Evolutionary conservation across 2,329 filamentous ascomycete genomes (phyloP), one percentile per base, ranked within the genome.

Genomic region (Exophiala mesophila): DNA sequence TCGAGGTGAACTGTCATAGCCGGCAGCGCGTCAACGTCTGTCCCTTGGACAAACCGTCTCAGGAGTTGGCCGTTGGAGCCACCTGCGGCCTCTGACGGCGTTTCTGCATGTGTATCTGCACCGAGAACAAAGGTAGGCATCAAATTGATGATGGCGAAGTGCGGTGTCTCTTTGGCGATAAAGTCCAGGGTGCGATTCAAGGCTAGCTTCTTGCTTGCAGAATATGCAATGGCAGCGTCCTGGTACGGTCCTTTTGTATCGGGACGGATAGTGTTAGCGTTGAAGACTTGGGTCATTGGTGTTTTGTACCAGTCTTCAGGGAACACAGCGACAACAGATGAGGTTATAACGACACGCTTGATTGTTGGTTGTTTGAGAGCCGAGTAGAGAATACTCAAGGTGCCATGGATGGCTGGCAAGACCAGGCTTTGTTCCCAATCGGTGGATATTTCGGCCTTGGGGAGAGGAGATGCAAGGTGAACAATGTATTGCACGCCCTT

Each of bases 341-440:
- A 83, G 1, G 80, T 84, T 51, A 85, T 74, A 34, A 81, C 80
- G 12, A 94, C 83, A 48, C 81, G 76, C 66, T 82, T 85, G 38
- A 94, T 83, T 58, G 59, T 76, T 50, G 78, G 77, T 54, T 74
- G 71, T 60, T 80, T 80, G 59, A 80, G 73, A 2, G 75, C 74
- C 51, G 55, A 48, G 31, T 76, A 77, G 47, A 82, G 61, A 39
- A 82, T 76, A 18, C 77, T 77, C 0, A 75, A 77, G 0, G 78
- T 82, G 40, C 78, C 78, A 52, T 80, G 78, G 49, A 82, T 67
- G 4, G 78, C 78, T 15, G 77, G 76, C 48, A 80, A 76, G 20
- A 78, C 62, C 8, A 78, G 59, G 41, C 67, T 57, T 24, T 50
- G 31, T 21, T 53, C 45, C 29, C 48, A 40, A 15, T 41, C 32